Base-by-base conservation (phyloP, 1,284 basidiomycete species). In the Phlebopus sp. region DNA sequence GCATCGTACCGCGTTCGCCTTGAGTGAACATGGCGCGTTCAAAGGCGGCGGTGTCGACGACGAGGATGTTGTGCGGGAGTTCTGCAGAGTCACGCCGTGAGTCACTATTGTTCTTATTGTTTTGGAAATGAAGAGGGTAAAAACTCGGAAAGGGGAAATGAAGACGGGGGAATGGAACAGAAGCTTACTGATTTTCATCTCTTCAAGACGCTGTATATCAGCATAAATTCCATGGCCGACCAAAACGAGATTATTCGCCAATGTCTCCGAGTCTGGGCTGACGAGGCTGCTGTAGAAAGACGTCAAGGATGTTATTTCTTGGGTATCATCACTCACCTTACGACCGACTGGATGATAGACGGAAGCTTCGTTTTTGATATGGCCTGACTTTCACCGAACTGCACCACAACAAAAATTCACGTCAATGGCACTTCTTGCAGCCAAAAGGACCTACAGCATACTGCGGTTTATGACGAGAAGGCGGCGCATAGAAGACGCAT, bases 331-430 rank as follows among this genome's bases (percentile, higher is more conserved):
- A 38, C 72, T 29, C 62, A 82, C 85, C 82, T 87, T 56, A 92
- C 78, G 46, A 87, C 72, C 8, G 86, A 84, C 63, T 90, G 83
- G 14, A 92, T 73, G 44, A 92, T 79, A 47, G 81, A 76, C 14
- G 87, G 77, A 4, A 91, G 67, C 57, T 82, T 84, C 23, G 73
- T 64, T 66, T 88, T 91, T 14, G 82, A 67, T 17, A 86, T 72
- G 35, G 84, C 70, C 62, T 89, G 84, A 59, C 83, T 90, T 50
- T 89, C 82, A 17, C 87, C 91, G 64, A 91, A 93, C 76, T 88
- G 58, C 55, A 53, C 56, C 15, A 37, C 6, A 59, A 23, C 14
- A 52, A 53, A n/a, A n/a, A n/a, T n/a, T 44, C 54, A 55, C 34
- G 60, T 60, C 52, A 59, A 62, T 51, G 53, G 37, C 55, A 42